A percentile compares a stretch with the other conserved stretches of the same genome.
These are phyloP conservation scores for Daucus carota DNA, from an alignment of 129 eudicot genomes.

Conservation along the genomic window DNA sequence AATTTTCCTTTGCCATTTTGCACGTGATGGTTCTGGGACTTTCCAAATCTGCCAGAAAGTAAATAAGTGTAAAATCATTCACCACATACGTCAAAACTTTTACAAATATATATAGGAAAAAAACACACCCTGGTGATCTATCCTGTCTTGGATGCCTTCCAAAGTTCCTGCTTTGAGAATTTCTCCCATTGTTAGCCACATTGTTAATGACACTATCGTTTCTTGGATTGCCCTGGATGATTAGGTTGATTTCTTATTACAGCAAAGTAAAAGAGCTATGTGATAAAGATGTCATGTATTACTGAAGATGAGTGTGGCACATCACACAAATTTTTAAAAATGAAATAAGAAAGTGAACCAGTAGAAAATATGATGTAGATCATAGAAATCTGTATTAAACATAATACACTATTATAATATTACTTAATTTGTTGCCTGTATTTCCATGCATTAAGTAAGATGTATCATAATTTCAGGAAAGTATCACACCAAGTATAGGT, in stretches of 20 bases:
- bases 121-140: slow-evolving; percentile 46
- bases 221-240: slow-evolving; percentile 43
- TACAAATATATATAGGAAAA: background rate
- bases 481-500: background rate
- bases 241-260: slow-evolving; percentile 1
- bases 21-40: slow-evolving; percentile 30
- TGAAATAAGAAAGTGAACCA: background rate
- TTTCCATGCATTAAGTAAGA: background rate
- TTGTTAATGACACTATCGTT: slow-evolving; percentile 21
- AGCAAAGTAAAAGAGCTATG: background rate
- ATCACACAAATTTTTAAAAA: no score
- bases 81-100: background rate
- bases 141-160: slow-evolving; percentile 32
- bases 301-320: background rate
- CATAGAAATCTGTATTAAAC: background rate
- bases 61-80: slow-evolving; percentile 13
- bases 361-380: background rate
- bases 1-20: slow-evolving; percentile 46
- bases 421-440: background rate
- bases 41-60: slow-evolving; percentile 32
- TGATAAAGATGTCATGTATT: background rate
- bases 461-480: background rate
- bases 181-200: slow-evolving; percentile 19
- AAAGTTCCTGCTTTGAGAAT: slow-evolving; percentile 41
- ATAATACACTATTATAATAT: background rate